phyloP scores from a whole-genome alignment of 495 filamentous ascomycete species.

The Aspergillus cavernicola region DNA sequence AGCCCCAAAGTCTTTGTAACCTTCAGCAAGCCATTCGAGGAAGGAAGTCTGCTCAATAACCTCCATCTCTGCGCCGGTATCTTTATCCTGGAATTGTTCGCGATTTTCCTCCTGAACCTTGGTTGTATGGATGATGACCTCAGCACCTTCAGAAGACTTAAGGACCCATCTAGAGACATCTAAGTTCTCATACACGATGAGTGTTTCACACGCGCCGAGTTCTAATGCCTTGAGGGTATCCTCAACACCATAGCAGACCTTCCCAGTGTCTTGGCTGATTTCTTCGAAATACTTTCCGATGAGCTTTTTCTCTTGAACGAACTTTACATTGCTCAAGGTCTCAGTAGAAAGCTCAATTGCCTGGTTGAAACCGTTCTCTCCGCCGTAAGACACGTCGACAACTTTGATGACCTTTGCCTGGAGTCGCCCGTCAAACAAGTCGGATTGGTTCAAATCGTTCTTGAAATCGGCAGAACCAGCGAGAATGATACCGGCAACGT shows the following conservation, averaged over 20 bases:
- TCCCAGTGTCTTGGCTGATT: slow-evolving; percentile 93
- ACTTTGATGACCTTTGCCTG: slow-evolving; percentile 97
- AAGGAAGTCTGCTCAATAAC: slow-evolving; percentile 78
- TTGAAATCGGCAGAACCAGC: slow-evolving; percentile 99
- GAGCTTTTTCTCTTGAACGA: slow-evolving; percentile 99
- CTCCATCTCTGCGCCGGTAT: slow-evolving; percentile 96
- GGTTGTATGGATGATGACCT: slow-evolving; percentile 79
- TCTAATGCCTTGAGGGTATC: slow-evolving; percentile 98
- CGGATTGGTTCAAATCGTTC: slow-evolving; percentile 95
- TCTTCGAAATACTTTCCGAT: slow-evolving; percentile 98
- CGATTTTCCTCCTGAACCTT: slow-evolving; percentile 81
- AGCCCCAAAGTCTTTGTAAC: slow-evolving; percentile 95
- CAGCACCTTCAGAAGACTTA: slow-evolving; percentile 66
- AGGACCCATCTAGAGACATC: slow-evolving; percentile 89
- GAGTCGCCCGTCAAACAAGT: slow-evolving; percentile 91
- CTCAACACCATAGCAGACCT: slow-evolving; percentile 95
- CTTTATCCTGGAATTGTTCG: slow-evolving; percentile 86
- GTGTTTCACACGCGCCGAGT: slow-evolving; percentile 84
- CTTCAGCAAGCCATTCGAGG: slow-evolving; percentile 97
- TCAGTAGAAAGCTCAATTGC: slow-evolving; percentile 92
- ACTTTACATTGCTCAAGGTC: slow-evolving; percentile 98
- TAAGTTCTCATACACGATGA: slow-evolving; percentile 98
- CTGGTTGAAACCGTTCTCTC: slow-evolving; percentile 99
- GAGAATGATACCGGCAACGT: slow-evolving; percentile 89
- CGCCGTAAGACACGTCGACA: slow-evolving; percentile 96